These are phyloP conservation scores for Martiniozyma abietophila DNA, from an alignment of 805 yeast species.

Conservation along the genomic window DNA sequence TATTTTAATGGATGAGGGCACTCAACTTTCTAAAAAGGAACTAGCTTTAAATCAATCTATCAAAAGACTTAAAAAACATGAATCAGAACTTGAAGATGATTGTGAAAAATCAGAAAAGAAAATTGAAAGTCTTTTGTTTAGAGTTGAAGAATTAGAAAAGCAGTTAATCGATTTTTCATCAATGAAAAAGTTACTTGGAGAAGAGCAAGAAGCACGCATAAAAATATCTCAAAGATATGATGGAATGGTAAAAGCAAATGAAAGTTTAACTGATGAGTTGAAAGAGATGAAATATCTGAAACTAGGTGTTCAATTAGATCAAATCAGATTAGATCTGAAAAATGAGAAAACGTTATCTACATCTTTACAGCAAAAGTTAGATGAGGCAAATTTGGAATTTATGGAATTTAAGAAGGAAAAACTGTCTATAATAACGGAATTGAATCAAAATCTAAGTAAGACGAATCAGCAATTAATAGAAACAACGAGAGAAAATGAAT, in stretches of 20 bases:
- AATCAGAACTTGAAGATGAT: constrained; percentile 29
- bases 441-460: constrained; percentile 22
- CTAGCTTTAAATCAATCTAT: constrained; percentile 57
- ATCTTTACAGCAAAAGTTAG: no score
- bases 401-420: constrained; percentile 19
- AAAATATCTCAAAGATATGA: constrained; percentile 19
- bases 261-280: constrained; percentile 20
- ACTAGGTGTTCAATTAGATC: constrained; percentile 24
- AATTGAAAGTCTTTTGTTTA: constrained; percentile 15
- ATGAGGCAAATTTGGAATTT: constrained; percentile 16
- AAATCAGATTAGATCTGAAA: constrained; percentile 22
- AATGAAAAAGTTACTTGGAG: constrained; percentile 11
- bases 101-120: constrained; percentile 23
- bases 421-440: constrained; percentile 17
- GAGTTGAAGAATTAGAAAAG: constrained; percentile 5
- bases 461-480: constrained; percentile 12
- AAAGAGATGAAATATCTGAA: constrained; percentile 27
- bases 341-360: constrained; percentile 15
- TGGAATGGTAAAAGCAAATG: constrained; percentile 18
- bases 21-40: constrained; percentile 61
- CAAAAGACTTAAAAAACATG: constrained; percentile 47
- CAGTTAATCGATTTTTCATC: background rate
- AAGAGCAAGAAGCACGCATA: constrained; percentile 25
- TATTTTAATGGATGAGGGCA: constrained; percentile 68
- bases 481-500: constrained; percentile 24